Base-by-base conservation (phyloP, 2,329 filamentous ascomycete genomes). In the Botrytis fragariae region DNA sequence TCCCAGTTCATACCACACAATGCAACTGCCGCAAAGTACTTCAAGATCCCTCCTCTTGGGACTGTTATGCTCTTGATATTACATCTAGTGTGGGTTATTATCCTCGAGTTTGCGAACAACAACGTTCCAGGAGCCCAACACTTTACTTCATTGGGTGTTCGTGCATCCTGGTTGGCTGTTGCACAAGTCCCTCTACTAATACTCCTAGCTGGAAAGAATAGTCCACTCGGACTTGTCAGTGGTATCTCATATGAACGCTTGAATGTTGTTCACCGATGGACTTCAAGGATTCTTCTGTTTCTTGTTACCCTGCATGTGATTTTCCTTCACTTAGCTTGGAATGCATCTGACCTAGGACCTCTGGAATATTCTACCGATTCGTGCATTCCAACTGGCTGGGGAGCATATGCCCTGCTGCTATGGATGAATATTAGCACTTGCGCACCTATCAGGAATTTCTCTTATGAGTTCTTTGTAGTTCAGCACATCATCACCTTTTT, bases 201-300 rank as follows among this genome's bases (percentile, higher is more conserved):
- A 77, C 83, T 92, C 3, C 84, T 92, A 22, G 86, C 88, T 32
- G 87, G 87, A 76, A 90, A 90, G 79, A 84, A 86, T 76, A 90
- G 85, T 76, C 79, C 89, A n/a, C 82, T 93, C 25, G 90, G 88
- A 0, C 83, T 86, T 71, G 81, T 93, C 35, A 85, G 86, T 12
- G 91, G 91, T 14, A 84, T 87, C 7, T 89, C 89, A 74, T 89
- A 93, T 78, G 91, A 93, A 81, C 86, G 90, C 14, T 83, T 93
- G 74, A 93, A 92, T 80, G 93, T 91, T 90, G 81, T 93, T 72
- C 91, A 93, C 78, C 86, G 91, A 75, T 93, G 91, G 91, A 87
- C 89, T 18, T 88, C 89, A 3, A 87, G 91, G 75, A 90, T 89
- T 73, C 87, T 93, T 82, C 86, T 93, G 48, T 83, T 93, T 45